Evolutionary conservation across 495 filamentous ascomycete genomes (phyloP).

Genomic region (Tuber calosporum): DNA sequence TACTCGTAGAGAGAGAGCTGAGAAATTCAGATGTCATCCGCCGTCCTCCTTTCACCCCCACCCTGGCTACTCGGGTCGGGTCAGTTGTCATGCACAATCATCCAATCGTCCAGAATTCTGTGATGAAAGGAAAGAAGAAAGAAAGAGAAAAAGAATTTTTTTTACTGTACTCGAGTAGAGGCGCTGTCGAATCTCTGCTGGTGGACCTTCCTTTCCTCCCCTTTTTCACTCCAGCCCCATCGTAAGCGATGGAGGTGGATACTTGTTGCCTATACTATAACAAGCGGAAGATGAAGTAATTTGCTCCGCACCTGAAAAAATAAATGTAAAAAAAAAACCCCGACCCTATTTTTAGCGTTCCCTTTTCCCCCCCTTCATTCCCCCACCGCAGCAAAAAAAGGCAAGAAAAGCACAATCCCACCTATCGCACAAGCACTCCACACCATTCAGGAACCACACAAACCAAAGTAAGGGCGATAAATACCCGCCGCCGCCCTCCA

Average conservation of each 20-base stretch:
- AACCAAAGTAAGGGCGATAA: too few relatives aligned
- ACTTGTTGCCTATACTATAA: background rate
- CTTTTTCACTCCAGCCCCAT: background rate
- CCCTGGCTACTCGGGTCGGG: background rate
- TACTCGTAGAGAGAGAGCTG: constrained; percentile 19
- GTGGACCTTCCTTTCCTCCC: background rate
- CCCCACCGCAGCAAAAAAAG: too few relatives aligned
- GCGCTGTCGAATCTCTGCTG: background rate
- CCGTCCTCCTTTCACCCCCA: constrained; percentile 1
- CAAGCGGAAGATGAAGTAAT: too few relatives aligned
- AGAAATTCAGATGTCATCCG: constrained; percentile 32
- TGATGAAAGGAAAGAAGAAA: background rate
- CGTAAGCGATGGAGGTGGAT: background rate
- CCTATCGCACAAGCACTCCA: too few relatives aligned
- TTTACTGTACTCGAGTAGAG: background rate
- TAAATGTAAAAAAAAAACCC: background rate
- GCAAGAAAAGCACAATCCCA: too few relatives aligned
- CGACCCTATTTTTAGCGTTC: background rate
- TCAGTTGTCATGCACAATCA: background rate
- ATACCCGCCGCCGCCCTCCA: too few relatives aligned
- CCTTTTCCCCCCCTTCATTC: background rate
- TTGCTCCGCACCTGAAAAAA: too few relatives aligned
- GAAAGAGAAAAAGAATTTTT: background rate
- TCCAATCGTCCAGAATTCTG: background rate
- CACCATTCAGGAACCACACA: too few relatives aligned